These are phyloP conservation scores for Ganoderma resinaceum DNA, from an alignment of 1,284 basidiomycete genomes.

Conservation along the genomic window DNA sequence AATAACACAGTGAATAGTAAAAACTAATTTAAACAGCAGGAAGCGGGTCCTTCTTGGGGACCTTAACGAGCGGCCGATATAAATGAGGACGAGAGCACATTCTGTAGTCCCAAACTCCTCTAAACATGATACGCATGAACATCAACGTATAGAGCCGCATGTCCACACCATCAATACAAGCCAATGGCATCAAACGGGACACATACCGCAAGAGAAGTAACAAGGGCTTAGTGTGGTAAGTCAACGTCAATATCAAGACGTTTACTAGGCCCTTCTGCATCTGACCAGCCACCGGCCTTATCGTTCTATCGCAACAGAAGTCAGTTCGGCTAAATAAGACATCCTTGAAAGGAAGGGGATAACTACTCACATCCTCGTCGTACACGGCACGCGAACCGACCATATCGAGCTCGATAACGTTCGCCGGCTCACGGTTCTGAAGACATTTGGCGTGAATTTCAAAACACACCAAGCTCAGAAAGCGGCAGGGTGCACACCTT, in stretches of 20 bases:
- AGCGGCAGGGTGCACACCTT: slow-evolving; percentile 25
- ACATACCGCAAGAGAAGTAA: neutral
- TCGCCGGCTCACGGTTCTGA: slow-evolving; percentile 22
- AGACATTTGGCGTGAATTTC: neutral
- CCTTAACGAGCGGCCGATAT: neutral
- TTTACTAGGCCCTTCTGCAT: slow-evolving; percentile 6
- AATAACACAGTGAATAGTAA: neutral
- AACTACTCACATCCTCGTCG: slow-evolving; percentile 18
- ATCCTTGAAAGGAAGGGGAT: neutral
- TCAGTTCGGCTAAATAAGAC: neutral
- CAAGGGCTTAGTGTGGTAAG: neutral
- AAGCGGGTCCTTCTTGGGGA: neutral
- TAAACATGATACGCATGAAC: neutral
- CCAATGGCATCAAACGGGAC: neutral
- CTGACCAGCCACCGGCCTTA: slow-evolving; percentile 5
- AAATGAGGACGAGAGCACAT: neutral
- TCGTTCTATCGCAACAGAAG: neutral
- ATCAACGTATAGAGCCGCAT: neutral
- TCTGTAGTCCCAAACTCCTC: neutral
- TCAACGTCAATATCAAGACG: slow-evolving; percentile 11
- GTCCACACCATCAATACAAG: neutral
- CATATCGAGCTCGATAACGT: slow-evolving; percentile 29
- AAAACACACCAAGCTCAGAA: neutral
- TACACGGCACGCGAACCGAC: slow-evolving; percentile 11
- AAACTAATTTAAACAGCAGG: neutral